Conservation (phyloP, 1,284 basidiomycete genomes). For the Tremellales sp. region DNA sequence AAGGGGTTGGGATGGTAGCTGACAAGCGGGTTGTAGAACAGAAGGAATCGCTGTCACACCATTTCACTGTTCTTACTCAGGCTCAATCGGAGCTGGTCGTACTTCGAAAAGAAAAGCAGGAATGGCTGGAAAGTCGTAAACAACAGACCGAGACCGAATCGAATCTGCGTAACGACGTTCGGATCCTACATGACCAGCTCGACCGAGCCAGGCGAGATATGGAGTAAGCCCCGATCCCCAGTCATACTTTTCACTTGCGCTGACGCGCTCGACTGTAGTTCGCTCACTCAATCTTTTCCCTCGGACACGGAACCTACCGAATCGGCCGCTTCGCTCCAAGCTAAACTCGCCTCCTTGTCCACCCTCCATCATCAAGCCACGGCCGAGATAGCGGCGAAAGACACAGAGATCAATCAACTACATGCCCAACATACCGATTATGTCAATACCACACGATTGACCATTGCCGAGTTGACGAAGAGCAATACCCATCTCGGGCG, state of each 20-base stretch:
- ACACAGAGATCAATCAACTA: slow-evolving; percentile 26
- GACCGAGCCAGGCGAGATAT: slow-evolving; percentile 42
- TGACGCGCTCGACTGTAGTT: slow-evolving; percentile 26
- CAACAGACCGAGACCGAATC: slow-evolving; percentile 29
- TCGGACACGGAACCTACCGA: slow-evolving; percentile 10
- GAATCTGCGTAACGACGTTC: slow-evolving; percentile 32
- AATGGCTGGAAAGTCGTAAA: slow-evolving; percentile 31
- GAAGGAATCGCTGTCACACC: background rate
- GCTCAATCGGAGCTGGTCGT: slow-evolving; percentile 31
- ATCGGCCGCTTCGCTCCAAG: slow-evolving; percentile 25
- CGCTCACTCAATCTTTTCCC: slow-evolving; percentile 39
- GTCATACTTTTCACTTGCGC: background rate
- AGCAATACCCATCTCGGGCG: slow-evolving; percentile 31
- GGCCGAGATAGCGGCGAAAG: slow-evolving; percentile 27
- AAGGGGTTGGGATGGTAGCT: too few relatives aligned
- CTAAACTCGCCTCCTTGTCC: slow-evolving; percentile 34
- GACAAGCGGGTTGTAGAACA: background rate
- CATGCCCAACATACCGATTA: slow-evolving; percentile 28
- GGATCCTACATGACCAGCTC: slow-evolving; percentile 34
- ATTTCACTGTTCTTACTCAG: background rate
- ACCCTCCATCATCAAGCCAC: slow-evolving; percentile 30
- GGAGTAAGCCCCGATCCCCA: slow-evolving; percentile 32
- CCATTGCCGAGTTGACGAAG: slow-evolving; percentile 24
- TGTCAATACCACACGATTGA: slow-evolving; percentile 18
- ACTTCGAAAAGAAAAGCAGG: slow-evolving; percentile 38